phyloP scores from a whole-genome alignment of 306 rosid species.

The Malus orientalis region DNA sequence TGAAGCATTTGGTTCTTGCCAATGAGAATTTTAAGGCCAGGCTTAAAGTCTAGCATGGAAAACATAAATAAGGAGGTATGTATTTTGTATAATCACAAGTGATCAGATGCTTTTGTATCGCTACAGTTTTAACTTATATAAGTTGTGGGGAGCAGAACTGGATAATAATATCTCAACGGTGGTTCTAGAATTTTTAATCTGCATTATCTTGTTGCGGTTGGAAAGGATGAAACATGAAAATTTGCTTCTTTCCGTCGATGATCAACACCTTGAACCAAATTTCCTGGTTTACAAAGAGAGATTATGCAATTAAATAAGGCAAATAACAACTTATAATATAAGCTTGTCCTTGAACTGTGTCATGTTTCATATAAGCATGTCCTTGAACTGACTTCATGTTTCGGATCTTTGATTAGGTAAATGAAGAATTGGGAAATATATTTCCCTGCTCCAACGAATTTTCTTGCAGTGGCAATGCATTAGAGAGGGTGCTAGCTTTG shows the following conservation, averaged over 20 bases:
- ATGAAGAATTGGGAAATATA: conserved; percentile 66
- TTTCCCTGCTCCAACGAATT: conserved; percentile 66
- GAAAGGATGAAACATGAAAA: conserved; percentile 83
- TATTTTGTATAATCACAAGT: background rate
- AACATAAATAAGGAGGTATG: conserved; percentile 68
- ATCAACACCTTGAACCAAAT: conserved; percentile 31
- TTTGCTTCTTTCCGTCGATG: conserved; percentile 39
- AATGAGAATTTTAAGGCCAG: conserved; percentile 31
- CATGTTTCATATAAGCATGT: background rate
- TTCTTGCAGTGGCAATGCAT: conserved; percentile 63
- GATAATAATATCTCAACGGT: background rate
- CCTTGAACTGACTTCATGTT: conserved; percentile 9
- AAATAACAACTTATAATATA: conserved; percentile 4
- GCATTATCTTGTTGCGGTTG: conserved; percentile 51
- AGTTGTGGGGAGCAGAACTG: conserved; percentile 2
- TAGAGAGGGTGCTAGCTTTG: conserved; percentile 92
- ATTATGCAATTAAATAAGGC: conserved; percentile 72
- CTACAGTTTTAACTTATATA: background rate
- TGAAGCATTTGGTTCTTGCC: conserved; percentile 43
- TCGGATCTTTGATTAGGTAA: conserved; percentile 46
- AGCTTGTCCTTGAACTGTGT: background rate
- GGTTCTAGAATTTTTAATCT: background rate
- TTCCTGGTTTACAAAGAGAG: conserved; percentile 67
- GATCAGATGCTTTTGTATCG: background rate
- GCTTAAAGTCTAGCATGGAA: conserved; percentile 75